phyloP scores from a whole-genome alignment of 768 basidiomycete species.

The Leucocoprinus leucothites region DNA sequence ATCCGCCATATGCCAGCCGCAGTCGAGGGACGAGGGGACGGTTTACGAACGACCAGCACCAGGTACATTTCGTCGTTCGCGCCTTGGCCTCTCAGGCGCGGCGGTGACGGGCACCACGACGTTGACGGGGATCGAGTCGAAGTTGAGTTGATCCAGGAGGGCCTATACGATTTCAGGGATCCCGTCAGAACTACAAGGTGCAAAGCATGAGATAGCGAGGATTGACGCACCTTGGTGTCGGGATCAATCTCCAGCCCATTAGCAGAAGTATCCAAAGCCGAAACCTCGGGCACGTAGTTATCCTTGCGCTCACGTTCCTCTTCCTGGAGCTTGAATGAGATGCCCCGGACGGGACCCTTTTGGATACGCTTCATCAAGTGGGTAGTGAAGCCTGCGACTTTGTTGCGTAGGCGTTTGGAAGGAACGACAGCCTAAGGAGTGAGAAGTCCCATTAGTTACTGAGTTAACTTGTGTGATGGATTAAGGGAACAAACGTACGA shows the following conservation, averaged over 20 bases:
- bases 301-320: conserved; percentile 99
- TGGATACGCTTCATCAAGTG: conserved; percentile 99
- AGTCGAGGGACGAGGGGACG: neutral
- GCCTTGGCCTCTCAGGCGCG: conserved; percentile 67
- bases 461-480: neutral
- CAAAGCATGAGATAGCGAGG: neutral
- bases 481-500: conserved; percentile 44
- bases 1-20: too few species aligned
- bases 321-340: conserved; percentile 99
- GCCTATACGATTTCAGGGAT: conserved; percentile 43
- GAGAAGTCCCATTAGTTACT: conserved; percentile 1
- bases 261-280: conserved; percentile 80
- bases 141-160: conserved; percentile 89
- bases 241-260: conserved; percentile 83
- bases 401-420: conserved; percentile 99
- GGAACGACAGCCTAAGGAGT: conserved; percentile 80
- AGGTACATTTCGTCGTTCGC: conserved; percentile 78
- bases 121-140: conserved; percentile 83
- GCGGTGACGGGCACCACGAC: conserved; percentile 64
- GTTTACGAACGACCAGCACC: conserved; percentile 58
- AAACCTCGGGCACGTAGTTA: conserved; percentile 98
- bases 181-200: neutral
- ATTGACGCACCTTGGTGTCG: conserved; percentile 80
- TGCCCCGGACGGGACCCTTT: conserved; percentile 96
- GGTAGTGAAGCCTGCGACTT: conserved; percentile 99